These are phyloP conservation scores for Magnusiomyces suaveolens DNA, from an alignment of 1,139 yeast genomes.

Conservation along the genomic window DNA sequence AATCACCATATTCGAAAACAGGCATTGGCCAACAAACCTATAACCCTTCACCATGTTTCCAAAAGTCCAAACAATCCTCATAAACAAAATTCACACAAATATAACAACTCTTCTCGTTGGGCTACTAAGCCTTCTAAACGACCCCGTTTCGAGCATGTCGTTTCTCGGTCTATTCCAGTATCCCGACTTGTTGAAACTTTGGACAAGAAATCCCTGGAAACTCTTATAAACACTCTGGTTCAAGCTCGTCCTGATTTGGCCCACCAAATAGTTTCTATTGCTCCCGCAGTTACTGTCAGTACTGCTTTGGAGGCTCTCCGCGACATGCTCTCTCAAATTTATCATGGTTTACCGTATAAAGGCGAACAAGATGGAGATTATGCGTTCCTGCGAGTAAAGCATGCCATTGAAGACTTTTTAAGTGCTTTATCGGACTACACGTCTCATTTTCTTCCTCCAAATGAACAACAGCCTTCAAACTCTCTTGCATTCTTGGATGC, in stretches of 20 bases:
- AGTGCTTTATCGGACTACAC: slow-evolving; percentile 73
- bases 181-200: slow-evolving; percentile 57
- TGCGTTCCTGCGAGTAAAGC: slow-evolving; percentile 75
- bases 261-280: slow-evolving; percentile 41
- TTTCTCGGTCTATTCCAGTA: slow-evolving; percentile 43
- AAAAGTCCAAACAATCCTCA: background rate
- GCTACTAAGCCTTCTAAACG: slow-evolving; percentile 1
- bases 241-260: slow-evolving; percentile 54
- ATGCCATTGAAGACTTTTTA: slow-evolving; percentile 63
- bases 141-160: slow-evolving; percentile 10
- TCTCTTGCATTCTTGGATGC: slow-evolving; percentile 61
- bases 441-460: slow-evolving; percentile 69
- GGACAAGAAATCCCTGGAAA: slow-evolving; percentile 47
- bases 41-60: background rate
- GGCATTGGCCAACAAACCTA: background rate
- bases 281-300: slow-evolving; percentile 51
- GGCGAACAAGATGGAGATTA: slow-evolving; percentile 71
- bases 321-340: slow-evolving; percentile 40
- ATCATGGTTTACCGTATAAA: slow-evolving; percentile 56
- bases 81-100: background rate
- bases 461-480: slow-evolving; percentile 46
- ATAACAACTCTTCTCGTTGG: background rate
- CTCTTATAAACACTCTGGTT: slow-evolving; percentile 44
- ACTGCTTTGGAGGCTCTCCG: slow-evolving; percentile 45
- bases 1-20: background rate